phyloP scores from a whole-genome alignment of 208 protist species.

The Novymonas esmeraldas region DNA sequence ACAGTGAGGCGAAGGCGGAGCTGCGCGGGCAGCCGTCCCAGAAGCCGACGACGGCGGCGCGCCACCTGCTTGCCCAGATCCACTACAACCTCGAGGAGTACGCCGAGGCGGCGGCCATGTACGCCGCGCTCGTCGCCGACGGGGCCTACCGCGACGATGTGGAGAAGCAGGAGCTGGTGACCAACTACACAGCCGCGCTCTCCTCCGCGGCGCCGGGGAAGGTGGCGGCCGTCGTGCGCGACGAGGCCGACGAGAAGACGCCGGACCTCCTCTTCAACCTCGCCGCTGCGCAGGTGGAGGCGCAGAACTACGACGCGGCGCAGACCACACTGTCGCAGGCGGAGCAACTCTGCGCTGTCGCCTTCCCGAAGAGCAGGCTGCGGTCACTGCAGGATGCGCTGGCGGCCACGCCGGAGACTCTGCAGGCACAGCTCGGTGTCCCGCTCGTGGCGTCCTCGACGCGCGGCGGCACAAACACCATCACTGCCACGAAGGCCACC shows the following conservation, averaged over 20 bases:
- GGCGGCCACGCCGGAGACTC: conserved; percentile 30
- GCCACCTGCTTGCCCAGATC: conserved; percentile 79
- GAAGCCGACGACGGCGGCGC: conserved; percentile 39
- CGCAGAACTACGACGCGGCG: conserved; percentile 52
- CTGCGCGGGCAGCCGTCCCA: conserved; percentile 25
- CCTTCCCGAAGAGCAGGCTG: conserved; percentile 50
- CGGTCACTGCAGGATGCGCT: conserved; percentile 58
- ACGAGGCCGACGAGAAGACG: conserved; percentile 64
- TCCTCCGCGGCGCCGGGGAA: conserved; percentile 39
- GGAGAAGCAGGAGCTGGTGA: conserved; percentile 73
- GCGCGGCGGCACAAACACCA: too few species aligned
- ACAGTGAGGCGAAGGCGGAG: conserved; percentile 54
- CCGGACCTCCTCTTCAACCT: conserved; percentile 82
- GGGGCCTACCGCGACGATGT: conserved; percentile 66
- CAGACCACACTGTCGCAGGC: conserved; percentile 65
- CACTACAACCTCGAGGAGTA: conserved; percentile 88
- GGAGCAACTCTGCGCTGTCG: conserved; percentile 51
- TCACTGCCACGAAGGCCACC: neutral
- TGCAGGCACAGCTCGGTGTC: conserved; percentile 33
- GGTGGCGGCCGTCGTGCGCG: conserved; percentile 41
- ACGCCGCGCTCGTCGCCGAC: conserved; percentile 54
- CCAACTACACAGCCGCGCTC: conserved; percentile 78
- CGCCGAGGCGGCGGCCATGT: conserved; percentile 60
- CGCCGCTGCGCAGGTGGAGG: conserved; percentile 70
- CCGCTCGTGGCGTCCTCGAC: conserved; percentile 9